These are phyloP conservation scores for Eimeria sp. DNA, from an alignment of 169 alveolate genomes.

Conservation along the genomic window DNA sequence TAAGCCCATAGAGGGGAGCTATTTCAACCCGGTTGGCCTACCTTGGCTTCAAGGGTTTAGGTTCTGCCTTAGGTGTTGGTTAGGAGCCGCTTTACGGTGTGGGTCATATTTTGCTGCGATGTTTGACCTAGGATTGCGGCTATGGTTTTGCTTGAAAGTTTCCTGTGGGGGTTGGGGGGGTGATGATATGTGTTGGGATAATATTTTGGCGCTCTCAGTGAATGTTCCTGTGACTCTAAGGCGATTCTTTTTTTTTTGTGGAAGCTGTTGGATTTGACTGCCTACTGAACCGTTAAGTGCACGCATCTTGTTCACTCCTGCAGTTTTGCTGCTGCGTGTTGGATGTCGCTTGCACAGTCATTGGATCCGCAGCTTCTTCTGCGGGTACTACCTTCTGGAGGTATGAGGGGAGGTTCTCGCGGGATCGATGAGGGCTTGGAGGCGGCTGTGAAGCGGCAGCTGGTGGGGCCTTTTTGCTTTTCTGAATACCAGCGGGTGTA, in stretches of 20 bases:
- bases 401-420: constrained; percentile 36
- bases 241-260: not conserved
- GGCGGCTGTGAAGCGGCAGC: constrained; percentile 69
- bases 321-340: not conserved
- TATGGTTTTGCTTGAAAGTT: not conserved
- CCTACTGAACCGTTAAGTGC: not conserved
- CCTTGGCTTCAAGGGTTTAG: not conserved
- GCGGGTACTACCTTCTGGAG: constrained; percentile 78
- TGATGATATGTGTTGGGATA: not conserved
- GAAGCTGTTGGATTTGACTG: not conserved
- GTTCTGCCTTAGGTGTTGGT: not conserved
- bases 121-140: not conserved
- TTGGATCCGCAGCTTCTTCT: constrained; percentile 80
- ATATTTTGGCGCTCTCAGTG: not conserved
- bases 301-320: not conserved
- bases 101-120: not conserved
- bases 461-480: constrained; percentile 67
- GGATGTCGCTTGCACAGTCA: not conserved
- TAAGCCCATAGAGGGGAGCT: not conserved
- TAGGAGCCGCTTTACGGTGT: not conserved
- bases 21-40: not conserved
- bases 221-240: not conserved
- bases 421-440: constrained; percentile 75
- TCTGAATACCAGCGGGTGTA: constrained; percentile 32
- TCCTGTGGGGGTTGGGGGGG: not conserved